Conservation (phyloP, 768 basidiomycete species). For the Nevesoporus exiguus region DNA sequence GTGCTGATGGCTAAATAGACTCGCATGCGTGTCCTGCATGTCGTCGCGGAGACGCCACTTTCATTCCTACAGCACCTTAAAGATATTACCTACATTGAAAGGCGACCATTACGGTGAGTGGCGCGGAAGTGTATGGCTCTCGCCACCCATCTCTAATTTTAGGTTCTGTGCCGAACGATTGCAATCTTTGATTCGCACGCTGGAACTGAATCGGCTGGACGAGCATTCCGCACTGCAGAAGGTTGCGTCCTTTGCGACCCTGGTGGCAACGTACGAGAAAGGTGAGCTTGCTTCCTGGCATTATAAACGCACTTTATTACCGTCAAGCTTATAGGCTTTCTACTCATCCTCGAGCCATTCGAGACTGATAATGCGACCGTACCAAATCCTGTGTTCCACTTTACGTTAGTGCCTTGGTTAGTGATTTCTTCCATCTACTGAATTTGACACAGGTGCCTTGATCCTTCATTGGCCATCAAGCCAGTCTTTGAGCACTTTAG, state of each 20-base stretch:
- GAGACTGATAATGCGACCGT: slow-evolving; percentile 99
- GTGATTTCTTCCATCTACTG: slow-evolving; percentile 1
- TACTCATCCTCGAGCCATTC: slow-evolving; percentile 95
- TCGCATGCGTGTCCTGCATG: slow-evolving; percentile 97
- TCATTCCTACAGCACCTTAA: slow-evolving; percentile 98
- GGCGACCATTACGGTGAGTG: slow-evolving; percentile 80
- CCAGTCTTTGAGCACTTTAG: slow-evolving; percentile 98
- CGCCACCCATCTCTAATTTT: background rate
- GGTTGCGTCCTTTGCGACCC: slow-evolving; percentile 91
- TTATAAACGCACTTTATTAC: background rate
- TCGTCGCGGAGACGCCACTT: slow-evolving; percentile 95
- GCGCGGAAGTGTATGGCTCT: background rate
- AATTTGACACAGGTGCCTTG: slow-evolving; percentile 70
- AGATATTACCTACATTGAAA: slow-evolving; percentile 98
- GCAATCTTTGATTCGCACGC: slow-evolving; percentile 88
- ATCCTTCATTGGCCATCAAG: slow-evolving; percentile 95
- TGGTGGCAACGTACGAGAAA: slow-evolving; percentile 98
- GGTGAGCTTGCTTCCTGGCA: slow-evolving; percentile 41
- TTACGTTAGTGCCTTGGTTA: slow-evolving; percentile 59
- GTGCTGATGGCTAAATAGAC: slow-evolving; percentile 54
- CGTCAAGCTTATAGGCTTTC: slow-evolving; percentile 60
- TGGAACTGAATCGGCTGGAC: slow-evolving; percentile 86
- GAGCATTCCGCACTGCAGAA: slow-evolving; percentile 92
- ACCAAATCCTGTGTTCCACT: slow-evolving; percentile 97
- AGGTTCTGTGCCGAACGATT: slow-evolving; percentile 97